Evolutionary conservation across 1,284 basidiomycete genomes (phyloP).

Genomic region (Termitomyces sp.): DNA sequence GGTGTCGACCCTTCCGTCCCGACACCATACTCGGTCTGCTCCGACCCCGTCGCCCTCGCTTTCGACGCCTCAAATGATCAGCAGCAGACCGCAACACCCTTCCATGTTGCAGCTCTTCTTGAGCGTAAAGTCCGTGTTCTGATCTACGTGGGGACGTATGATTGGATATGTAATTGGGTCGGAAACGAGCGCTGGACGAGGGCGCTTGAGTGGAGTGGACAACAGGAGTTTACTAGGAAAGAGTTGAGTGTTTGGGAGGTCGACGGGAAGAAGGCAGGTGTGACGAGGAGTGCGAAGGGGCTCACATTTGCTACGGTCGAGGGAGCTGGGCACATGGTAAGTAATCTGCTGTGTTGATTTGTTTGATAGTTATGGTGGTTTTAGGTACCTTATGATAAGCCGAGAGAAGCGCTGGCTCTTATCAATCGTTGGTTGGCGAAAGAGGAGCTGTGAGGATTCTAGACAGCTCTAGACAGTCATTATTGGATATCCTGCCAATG

Average conservation of each 20-base stretch:
- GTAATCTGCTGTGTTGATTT: constrained; percentile 15
- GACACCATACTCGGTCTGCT: constrained; percentile 48
- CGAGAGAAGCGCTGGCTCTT: constrained; percentile 47
- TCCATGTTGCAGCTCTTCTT: constrained; percentile 64
- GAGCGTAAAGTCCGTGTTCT: constrained; percentile 71
- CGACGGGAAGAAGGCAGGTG: constrained; percentile 48
- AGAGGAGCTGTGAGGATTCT: constrained; percentile 10
- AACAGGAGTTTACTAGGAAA: constrained; percentile 43
- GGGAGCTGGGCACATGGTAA: constrained; percentile 63
- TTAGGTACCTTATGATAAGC: constrained; percentile 61
- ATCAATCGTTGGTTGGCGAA: constrained; percentile 49
- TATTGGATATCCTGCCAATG: constrained; percentile 14
- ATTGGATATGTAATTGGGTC: constrained; percentile 76
- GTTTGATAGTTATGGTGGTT: background rate
- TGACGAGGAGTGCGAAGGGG: constrained; percentile 49
- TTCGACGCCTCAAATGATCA: constrained; percentile 39
- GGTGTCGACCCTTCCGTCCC: constrained; percentile 51
- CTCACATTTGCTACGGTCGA: constrained; percentile 61
- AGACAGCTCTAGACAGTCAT: background rate
- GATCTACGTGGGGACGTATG: constrained; percentile 69
- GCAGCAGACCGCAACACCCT: constrained; percentile 36
- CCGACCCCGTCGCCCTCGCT: constrained; percentile 31
- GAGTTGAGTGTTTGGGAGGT: constrained; percentile 51
- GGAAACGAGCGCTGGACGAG: constrained; percentile 67
- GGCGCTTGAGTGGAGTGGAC: constrained; percentile 57